phyloP scores from a whole-genome alignment of 306 rosid species.

The Cajanus cajan region DNA sequence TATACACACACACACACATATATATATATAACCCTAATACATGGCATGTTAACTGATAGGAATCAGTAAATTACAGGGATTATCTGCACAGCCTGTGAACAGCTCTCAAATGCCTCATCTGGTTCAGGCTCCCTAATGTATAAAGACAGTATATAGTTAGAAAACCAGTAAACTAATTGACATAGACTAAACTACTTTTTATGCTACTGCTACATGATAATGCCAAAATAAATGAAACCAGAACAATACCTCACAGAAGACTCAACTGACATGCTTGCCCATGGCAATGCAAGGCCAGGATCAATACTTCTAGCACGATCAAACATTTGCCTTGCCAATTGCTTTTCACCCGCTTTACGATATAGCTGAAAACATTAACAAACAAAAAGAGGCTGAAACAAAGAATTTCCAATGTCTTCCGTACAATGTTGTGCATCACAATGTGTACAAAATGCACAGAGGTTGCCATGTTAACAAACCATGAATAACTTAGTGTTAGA shows the following conservation, averaged over 20 bases:
- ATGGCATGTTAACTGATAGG: conserved; percentile 14
- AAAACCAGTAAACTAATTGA: conserved; percentile 1
- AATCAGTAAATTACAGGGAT: conserved; percentile 61
- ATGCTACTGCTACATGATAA: conserved; percentile 13
- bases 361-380: conserved; percentile 57
- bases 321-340: conserved; percentile 77
- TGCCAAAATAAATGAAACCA: conserved; percentile 8
- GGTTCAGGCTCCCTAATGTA: conserved; percentile 51
- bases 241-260: conserved; percentile 51
- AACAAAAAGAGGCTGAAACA: background rate
- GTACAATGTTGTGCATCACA: background rate
- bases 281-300: conserved; percentile 88
- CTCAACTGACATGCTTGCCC: conserved; percentile 98
- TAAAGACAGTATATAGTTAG: conserved; percentile 22
- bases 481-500: background rate
- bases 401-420: background rate
- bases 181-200: conserved; percentile 7
- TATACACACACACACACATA: background rate
- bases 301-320: conserved; percentile 93
- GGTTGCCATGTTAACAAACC: conserved; percentile 2
- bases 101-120: conserved; percentile 90
- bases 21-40: background rate
- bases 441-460: background rate
- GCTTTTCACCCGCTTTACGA: conserved; percentile 57
- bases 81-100: conserved; percentile 81